These are phyloP conservation scores for Coelastrella sp. DNA, from an alignment of 139 green algal genomes.

Conservation along the genomic window DNA sequence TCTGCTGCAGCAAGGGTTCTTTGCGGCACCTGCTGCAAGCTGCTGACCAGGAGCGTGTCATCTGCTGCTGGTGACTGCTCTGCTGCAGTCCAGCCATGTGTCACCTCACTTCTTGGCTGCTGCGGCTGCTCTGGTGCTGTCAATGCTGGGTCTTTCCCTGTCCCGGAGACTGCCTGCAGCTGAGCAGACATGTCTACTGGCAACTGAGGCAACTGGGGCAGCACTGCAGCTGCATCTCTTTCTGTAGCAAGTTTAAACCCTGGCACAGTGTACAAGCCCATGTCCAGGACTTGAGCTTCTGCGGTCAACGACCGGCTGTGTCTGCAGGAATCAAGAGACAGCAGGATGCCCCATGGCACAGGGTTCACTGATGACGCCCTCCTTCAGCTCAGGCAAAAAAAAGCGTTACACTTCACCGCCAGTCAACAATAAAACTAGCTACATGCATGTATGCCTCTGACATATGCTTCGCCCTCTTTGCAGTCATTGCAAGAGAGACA, in stretches of 20 bases:
- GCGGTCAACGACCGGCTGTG: constrained; percentile 2
- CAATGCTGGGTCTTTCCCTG: neutral
- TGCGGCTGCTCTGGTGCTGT: neutral
- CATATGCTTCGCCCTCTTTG: too few species aligned
- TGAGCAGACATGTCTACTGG: neutral
- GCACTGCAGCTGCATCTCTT: neutral
- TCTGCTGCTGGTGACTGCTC: neutral
- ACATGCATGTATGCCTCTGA: too few species aligned
- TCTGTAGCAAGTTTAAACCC: neutral
- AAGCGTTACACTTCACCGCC: too few species aligned
- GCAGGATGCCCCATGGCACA: neutral
- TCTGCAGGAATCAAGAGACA: constrained; percentile 11
- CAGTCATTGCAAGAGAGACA: neutral
- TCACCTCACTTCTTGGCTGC: neutral
- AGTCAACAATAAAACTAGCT: too few species aligned
- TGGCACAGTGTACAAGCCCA: constrained; percentile 53
- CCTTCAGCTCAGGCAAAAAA: too few species aligned
- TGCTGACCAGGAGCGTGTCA: neutral
- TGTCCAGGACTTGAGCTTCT: constrained; percentile 56
- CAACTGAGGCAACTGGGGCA: constrained; percentile 5
- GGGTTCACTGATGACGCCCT: neutral
- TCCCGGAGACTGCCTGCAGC: neutral
- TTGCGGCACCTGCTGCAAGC: neutral
- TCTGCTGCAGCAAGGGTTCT: too few species aligned
- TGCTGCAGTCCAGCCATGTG: too few species aligned